Evolutionary conservation across 2,329 filamentous ascomycete genomes (phyloP), one percentile per base, ranked within the genome.

Genomic region (Cordyceps fumosorosea): DNA sequence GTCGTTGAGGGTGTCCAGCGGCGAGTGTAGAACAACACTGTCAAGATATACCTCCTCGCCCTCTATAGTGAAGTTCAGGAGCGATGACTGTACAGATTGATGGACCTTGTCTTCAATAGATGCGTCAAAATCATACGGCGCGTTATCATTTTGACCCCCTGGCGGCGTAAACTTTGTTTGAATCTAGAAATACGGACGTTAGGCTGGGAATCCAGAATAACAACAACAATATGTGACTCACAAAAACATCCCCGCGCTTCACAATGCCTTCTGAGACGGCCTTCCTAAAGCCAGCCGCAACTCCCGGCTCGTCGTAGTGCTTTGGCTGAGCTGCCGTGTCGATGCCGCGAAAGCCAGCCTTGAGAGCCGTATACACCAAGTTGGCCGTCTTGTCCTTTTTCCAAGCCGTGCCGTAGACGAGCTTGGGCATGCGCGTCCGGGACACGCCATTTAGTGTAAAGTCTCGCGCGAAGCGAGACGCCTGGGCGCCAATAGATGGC

Each of bases 391-490:
- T 75, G 1, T 88, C 84, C 69, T 88, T 87, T 73, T 95, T 95
- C 90, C 90, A 93, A n/a, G 90, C 90, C 2, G 90, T 93, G 57
- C 90, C 90, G 72, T 95, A 95, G 65, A 95, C 69, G 34, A 87
- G 76, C 64, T 77, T 80, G 5, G 82, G 83, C 67, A 84, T 79
- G 18, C 68, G 71, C 48, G 73, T 73, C 29, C 70, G 66, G 40
- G 67, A 62, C 52, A 66, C 67, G 10, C 70, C 69, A 52, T 68
- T 69, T 24, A 75, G 69, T 24, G 68, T 68, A 34, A 77, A 64
- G 45, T 75, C 73, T 47, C 69, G 72, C 24, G 74, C 68, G 32
- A 76, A 66, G 24, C 70, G 66, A 11, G 72, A 73, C 11, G 68
- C 67, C 57, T 69, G 70, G 3, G 71, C 65, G 40, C 64, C 65